These are phyloP conservation scores for Erysimum cheiranthoides DNA, from an alignment of 345 rosid genomes.

Conservation along the genomic window DNA sequence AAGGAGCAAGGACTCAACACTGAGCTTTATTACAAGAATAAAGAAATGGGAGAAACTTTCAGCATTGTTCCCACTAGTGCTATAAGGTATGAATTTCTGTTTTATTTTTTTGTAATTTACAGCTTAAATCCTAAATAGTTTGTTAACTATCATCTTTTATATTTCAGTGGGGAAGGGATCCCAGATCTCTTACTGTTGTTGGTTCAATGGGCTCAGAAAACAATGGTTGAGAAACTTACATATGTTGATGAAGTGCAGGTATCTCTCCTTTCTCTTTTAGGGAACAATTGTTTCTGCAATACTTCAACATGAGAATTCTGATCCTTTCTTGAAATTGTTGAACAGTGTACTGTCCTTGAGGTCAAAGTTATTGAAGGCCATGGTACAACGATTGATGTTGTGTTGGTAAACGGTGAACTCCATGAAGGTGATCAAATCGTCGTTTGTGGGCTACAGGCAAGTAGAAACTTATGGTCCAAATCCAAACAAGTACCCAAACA, in stretches of 20 bases:
- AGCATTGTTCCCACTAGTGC: constrained; percentile 98
- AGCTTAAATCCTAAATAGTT: constrained; percentile 31
- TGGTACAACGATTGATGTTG: constrained; percentile 96
- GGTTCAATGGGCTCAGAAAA: constrained; percentile 92
- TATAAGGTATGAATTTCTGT: constrained; percentile 53
- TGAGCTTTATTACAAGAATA: constrained; percentile 86
- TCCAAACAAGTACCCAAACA: constrained; percentile 25
- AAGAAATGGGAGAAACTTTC: constrained; percentile 78
- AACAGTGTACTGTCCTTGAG: constrained; percentile 96
- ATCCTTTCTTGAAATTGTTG: constrained; percentile 42
- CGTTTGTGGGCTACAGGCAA: constrained; percentile 94
- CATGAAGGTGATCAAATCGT: constrained; percentile 96
- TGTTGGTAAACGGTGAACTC: constrained; percentile 85
- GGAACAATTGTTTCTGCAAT: neutral
- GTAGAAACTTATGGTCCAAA: constrained; percentile 35
- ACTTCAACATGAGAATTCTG: constrained; percentile 37
- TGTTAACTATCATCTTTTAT: constrained; percentile 40
- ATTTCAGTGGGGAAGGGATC: constrained; percentile 87
- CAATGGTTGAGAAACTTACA: constrained; percentile 93
- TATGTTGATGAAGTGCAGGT: constrained; percentile 86
- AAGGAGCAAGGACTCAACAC: constrained; percentile 92
- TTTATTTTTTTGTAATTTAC: constrained; percentile 22
- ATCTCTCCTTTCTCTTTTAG: constrained; percentile 26
- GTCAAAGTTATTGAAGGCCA: constrained; percentile 95
- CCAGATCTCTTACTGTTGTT: constrained; percentile 84